Percentiles rank a stretch among this genome's conserved stretches.
These are phyloP conservation scores for Myriosclerotinia curreyana DNA, from an alignment of 2,329 filamentous ascomycete species.

Conservation along the genomic window DNA sequence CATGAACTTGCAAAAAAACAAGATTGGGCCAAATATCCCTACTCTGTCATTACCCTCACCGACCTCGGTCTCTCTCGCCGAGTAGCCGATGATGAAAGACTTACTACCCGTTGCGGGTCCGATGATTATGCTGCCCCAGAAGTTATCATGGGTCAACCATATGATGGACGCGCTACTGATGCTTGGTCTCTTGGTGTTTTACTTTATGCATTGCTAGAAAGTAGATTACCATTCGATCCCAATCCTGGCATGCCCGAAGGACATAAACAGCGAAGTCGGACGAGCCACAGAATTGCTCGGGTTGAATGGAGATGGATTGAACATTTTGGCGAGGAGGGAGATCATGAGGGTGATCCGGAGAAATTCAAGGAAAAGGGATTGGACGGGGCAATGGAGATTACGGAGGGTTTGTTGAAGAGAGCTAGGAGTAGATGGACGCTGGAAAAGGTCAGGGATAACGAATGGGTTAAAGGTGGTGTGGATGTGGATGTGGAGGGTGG, in stretches of 20 bases:
- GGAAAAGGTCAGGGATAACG: slow-evolving; percentile 65
- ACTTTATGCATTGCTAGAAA: slow-evolving; percentile 89
- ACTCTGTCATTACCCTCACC: slow-evolving; percentile 82
- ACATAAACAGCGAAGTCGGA: slow-evolving; percentile 72
- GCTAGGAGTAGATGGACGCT: slow-evolving; percentile 75
- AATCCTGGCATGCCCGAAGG: slow-evolving; percentile 75
- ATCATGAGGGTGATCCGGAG: slow-evolving; percentile 68
- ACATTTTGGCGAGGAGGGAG: slow-evolving; percentile 78
- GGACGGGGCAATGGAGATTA: slow-evolving; percentile 73
- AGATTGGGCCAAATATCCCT: slow-evolving; percentile 73
- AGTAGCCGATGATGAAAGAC: slow-evolving; percentile 78
- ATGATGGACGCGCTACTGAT: slow-evolving; percentile 88
- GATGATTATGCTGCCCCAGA: slow-evolving; percentile 98
- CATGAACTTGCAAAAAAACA: slow-evolving; percentile 61
- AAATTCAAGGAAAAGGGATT: slow-evolving; percentile 64
- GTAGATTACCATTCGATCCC: slow-evolving; percentile 89
- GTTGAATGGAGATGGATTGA: slow-evolving; percentile 95
- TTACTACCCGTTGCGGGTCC: slow-evolving; percentile 91
- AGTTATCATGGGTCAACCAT: slow-evolving; percentile 90
- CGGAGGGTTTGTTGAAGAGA: slow-evolving; percentile 80
- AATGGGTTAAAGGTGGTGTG: slow-evolving; percentile 78
- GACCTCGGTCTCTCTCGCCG: slow-evolving; percentile 87
- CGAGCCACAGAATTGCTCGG: slow-evolving; percentile 89
- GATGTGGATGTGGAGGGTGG: slow-evolving; percentile 65
- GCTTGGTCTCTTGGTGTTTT: slow-evolving; percentile 94